Base-by-base conservation (phyloP, 345 rosid genomes). In the Capsella bursapastoris region DNA sequence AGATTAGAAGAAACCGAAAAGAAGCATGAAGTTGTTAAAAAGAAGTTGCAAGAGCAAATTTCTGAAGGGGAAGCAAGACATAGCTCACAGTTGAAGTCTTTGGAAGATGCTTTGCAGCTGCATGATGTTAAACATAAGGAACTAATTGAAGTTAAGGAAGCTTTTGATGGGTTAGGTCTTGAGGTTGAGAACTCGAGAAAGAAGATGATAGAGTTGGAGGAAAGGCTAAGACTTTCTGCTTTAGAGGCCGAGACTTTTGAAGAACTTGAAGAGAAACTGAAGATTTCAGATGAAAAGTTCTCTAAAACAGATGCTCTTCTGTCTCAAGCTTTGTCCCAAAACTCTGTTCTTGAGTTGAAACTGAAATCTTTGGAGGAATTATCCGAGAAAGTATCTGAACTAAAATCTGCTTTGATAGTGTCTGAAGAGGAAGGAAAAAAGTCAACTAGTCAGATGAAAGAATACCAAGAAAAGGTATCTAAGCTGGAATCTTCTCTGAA, bases 331-430 rank as follows among this genome's bases (percentile, higher is more conserved):
- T 47, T 60, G 49, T 60, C 79, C n/a, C 45, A 75, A 16, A 91
- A 71, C 68, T 80, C 83, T 66, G 93, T 86, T 82, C 89, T 90
- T 80, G 86, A 89, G 81, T 82, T 86, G 77, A 86, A 89, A 67
- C 43, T 77, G 59, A 82, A 27, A 62, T 35, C 65, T 31, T 2
- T 53, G 7, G 50, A 71, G 18, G 87, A 83, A 52, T 55, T 78
- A 16, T 80, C 87, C 11, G 82, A 75, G 27, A 82, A 87, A 81
- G 70, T 79, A 16, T 75, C 89, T 65, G 81, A 82, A 60, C 88
- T 90, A 56, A 81, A 72, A 35, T 45, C 75, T 60, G 64, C 85
- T 62, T 63, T 92, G 64, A 73, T 62, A 59, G 85, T 77, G 34
- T 81, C 68, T 44, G 88, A 87, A 64, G 87, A 80, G 48, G 90